Conservation (phyloP, 345 rosid species). For the Streptanthus diversifolius region DNA sequence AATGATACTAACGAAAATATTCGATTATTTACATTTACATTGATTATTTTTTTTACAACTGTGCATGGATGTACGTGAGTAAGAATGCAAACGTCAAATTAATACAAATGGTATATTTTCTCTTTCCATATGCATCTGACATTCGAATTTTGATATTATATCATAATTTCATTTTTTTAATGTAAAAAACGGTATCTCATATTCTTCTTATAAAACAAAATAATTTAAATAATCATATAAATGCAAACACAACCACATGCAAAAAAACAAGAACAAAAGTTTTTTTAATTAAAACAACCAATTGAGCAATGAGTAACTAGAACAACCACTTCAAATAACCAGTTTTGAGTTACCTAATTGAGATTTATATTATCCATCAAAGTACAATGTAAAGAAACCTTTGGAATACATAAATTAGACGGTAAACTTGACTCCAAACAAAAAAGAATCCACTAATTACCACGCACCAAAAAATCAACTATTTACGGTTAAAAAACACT, state of each 20-base stretch:
- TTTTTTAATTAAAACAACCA: background rate
- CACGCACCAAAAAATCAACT: conserved; percentile 3
- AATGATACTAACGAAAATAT: background rate
- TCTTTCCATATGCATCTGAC: background rate
- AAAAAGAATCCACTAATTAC: conserved; percentile 4
- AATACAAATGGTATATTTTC: background rate
- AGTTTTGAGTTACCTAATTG: background rate
- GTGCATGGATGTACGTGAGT: background rate
- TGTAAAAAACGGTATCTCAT: background rate
- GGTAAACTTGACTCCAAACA: too few relatives aligned
- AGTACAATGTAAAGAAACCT: background rate
- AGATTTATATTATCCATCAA: background rate
- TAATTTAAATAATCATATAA: background rate
- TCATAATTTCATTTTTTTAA: background rate
- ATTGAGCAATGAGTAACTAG: background rate
- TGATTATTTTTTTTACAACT: background rate
- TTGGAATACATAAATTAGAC: background rate
- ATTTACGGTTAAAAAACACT: background rate
- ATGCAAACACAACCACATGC: conserved; percentile 10
- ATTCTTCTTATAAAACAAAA: background rate
- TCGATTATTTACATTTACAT: background rate
- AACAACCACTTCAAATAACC: background rate
- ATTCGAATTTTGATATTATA: background rate
- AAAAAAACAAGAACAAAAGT: background rate
- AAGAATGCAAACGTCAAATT: conserved; percentile 12